Conservation (phyloP, 2,329 filamentous ascomycete species). For the Trichophyton equinum region DNA sequence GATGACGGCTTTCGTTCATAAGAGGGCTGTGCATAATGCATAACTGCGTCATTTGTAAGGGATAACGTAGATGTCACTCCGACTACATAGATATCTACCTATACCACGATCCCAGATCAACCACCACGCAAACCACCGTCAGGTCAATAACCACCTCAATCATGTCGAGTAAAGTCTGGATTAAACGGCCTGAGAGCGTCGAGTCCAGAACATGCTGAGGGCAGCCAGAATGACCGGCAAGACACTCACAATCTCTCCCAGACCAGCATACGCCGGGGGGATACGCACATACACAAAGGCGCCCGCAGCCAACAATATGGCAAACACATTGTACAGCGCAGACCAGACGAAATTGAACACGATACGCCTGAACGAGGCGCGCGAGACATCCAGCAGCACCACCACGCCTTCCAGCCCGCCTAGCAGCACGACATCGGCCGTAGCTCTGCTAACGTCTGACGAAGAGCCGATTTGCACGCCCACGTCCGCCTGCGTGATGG, state of each 20-base stretch:
- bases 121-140: background rate
- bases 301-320: slow-evolving; percentile 54
- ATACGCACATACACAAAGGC: slow-evolving; percentile 49
- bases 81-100: background rate
- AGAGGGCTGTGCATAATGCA: background rate
- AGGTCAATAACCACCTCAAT: too few relatives aligned
- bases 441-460: slow-evolving; percentile 52
- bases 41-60: background rate
- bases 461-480: slow-evolving; percentile 55
- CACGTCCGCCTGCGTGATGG: slow-evolving; percentile 56
- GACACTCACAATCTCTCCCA: slow-evolving; percentile 64
- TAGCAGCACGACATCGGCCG: slow-evolving; percentile 59
- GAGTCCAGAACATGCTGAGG: background rate
- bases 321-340: slow-evolving; percentile 56
- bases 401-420: slow-evolving; percentile 45
- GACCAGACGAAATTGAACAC: slow-evolving; percentile 60
- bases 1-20: too few relatives aligned
- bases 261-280: slow-evolving; percentile 51
- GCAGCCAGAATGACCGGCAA: slow-evolving; percentile 54
- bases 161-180: too few relatives aligned
- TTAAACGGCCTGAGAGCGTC: background rate
- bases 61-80: background rate
- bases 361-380: slow-evolving; percentile 37
- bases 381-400: slow-evolving; percentile 44
- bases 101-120: background rate